Conservation (phyloP, 768 basidiomycete species). For the Fibroporia radiculosa region DNA sequence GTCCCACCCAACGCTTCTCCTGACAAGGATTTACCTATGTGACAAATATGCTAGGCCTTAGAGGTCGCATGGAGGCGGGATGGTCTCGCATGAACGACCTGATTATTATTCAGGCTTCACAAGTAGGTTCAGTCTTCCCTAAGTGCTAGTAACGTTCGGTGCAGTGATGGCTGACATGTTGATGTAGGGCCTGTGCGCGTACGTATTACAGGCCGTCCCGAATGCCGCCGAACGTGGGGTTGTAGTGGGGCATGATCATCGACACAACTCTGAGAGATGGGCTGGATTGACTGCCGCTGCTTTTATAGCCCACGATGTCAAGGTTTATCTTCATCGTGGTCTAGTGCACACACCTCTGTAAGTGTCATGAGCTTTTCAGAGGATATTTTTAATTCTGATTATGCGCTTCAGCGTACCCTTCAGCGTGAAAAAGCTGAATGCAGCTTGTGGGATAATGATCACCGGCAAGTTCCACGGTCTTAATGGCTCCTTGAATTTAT, state of each 20-base stretch:
- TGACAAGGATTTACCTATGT: no score
- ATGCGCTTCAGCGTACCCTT: conserved; percentile 64
- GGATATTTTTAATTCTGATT: background rate
- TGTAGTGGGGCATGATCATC: conserved; percentile 83
- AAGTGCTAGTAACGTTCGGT: background rate
- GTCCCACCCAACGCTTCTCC: background rate
- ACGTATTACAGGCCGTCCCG: conserved; percentile 47
- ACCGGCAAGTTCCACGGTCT: conserved; percentile 44
- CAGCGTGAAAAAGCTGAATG: conserved; percentile 52
- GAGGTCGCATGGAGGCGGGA: conserved; percentile 82
- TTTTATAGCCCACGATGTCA: conserved; percentile 58
- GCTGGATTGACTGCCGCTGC: conserved; percentile 65
- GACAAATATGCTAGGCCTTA: conserved; percentile 57
- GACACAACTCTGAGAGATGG: conserved; percentile 74
- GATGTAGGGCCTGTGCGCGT: conserved; percentile 66
- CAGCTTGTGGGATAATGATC: conserved; percentile 85
- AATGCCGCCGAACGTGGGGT: conserved; percentile 55
- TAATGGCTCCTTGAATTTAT: background rate
- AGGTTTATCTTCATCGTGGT: conserved; percentile 60
- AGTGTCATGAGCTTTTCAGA: background rate
- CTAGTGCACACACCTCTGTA: conserved; percentile 79
- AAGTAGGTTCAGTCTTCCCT: conserved; percentile 33
- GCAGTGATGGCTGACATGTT: background rate
- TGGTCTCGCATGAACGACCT: conserved; percentile 91
- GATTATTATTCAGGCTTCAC: conserved; percentile 74